A percentile compares a stretch with the other conserved stretches of the same genome.
These are phyloP conservation scores for Cercophora sp. DNA, from an alignment of 495 filamentous ascomycete species.

Conservation along the genomic window DNA sequence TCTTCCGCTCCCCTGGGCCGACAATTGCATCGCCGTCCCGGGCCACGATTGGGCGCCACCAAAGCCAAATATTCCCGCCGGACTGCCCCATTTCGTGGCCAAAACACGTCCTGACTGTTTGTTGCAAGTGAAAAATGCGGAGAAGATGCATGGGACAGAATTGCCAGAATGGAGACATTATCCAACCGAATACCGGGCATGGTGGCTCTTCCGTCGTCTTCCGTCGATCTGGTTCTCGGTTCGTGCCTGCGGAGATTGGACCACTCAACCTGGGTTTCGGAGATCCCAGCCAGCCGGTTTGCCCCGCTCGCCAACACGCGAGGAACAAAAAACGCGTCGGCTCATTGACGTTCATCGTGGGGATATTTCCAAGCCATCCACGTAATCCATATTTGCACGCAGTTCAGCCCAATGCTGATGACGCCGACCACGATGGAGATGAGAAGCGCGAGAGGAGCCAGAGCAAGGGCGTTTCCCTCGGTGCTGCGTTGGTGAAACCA, in stretches of 20 bases:
- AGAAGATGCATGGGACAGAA: too few species aligned
- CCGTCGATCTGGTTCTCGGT: too few species aligned
- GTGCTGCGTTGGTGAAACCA: neutral
- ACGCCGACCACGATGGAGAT: neutral
- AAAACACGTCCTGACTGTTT: too few species aligned
- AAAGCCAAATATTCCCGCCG: neutral
- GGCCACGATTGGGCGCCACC: neutral
- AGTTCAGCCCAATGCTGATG: neutral
- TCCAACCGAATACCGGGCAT: neutral
- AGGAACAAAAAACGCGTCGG: too few species aligned
- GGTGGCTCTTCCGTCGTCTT: too few species aligned
- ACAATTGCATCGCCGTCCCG: neutral
- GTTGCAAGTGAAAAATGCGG: too few species aligned
- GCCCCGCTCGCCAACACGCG: too few species aligned
- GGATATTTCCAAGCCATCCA: conserved; percentile 2
- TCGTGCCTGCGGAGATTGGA: too few species aligned
- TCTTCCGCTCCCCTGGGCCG: neutral
- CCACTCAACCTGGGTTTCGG: too few species aligned
- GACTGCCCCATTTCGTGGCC: conserved; percentile 19
- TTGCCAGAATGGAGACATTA: too few species aligned
- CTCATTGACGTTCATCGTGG: too few species aligned
- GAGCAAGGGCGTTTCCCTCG: neutral
- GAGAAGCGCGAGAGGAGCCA: neutral
- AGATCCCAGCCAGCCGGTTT: too few species aligned
- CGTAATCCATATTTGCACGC: conserved; percentile 1